Percentiles rank a stretch among this genome's conserved stretches.
Evolutionary conservation across 192 early-diverging fungal genomes (phyloP).

Genomic region (Spizellomyces punctatus): DNA sequence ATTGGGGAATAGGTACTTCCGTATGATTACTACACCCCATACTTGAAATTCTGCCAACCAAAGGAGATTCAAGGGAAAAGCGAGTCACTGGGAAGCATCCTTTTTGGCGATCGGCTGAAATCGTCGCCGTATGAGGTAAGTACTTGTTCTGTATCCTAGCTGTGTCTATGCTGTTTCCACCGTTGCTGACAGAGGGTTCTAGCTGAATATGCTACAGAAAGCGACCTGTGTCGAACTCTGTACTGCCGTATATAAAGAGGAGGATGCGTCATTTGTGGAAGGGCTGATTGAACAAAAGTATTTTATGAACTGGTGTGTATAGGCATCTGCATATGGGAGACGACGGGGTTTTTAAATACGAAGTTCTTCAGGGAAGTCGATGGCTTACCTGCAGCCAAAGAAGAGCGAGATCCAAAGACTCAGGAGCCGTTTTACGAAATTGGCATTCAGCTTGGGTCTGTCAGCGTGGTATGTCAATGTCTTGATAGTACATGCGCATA

Average conservation of each 20-base stretch:
- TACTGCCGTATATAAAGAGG: neutral
- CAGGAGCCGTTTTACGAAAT: constrained; percentile 71
- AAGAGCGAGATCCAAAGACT: constrained; percentile 44
- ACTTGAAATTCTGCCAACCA: constrained; percentile 86
- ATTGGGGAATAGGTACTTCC: constrained; percentile 53
- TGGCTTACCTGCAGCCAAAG: constrained; percentile 80
- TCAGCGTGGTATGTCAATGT: too few species aligned
- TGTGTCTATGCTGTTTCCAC: too few species aligned
- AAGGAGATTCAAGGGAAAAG: constrained; percentile 51
- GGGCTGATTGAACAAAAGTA: constrained; percentile 63
- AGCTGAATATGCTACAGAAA: constrained; percentile 50
- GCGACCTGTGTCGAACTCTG: constrained; percentile 13
- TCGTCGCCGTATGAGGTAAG: constrained; percentile 77
- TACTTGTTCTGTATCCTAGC: neutral
- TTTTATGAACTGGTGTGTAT: constrained; percentile 50
- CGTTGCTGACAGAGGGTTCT: constrained; percentile 62
- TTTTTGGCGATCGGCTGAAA: constrained; percentile 95
- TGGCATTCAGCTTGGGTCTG: constrained; percentile 76
- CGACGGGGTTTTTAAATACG: neutral
- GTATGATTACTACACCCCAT: constrained; percentile 82
- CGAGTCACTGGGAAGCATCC: constrained; percentile 87
- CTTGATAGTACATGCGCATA: too few species aligned
- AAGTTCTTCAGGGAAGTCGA: constrained; percentile 71
- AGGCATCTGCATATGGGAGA: constrained; percentile 2
- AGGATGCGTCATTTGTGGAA: constrained; percentile 81